Conservation (phyloP, 2,329 filamentous ascomycete species). For the Aspergillus aculeatus region DNA sequence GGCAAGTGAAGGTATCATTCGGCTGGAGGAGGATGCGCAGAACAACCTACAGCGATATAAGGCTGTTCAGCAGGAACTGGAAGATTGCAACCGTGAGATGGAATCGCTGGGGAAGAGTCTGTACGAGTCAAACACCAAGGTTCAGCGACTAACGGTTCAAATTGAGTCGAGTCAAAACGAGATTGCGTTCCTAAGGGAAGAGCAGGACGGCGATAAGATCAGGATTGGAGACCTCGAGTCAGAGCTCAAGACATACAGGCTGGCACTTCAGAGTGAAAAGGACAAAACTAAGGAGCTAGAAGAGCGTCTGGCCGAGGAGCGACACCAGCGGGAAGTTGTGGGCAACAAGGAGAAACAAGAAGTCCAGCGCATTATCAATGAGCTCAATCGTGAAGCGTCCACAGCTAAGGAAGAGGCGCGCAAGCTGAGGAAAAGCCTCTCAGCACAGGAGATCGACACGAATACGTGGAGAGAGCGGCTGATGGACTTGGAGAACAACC, state of each 20-base stretch:
- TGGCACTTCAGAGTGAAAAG: constrained; percentile 77
- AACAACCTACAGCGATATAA: constrained; percentile 75
- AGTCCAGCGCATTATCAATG: constrained; percentile 87
- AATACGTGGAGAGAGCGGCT: constrained; percentile 88
- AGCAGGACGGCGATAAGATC: constrained; percentile 97
- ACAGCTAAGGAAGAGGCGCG: constrained; percentile 82
- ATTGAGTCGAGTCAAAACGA: constrained; percentile 90
- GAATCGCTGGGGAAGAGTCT: constrained; percentile 82
- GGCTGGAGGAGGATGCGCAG: constrained; percentile 85
- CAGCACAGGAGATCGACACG: constrained; percentile 81
- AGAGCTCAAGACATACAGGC: constrained; percentile 73
- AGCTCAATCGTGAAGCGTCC: constrained; percentile 81
- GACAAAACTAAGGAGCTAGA: constrained; percentile 72
- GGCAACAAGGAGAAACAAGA: constrained; percentile 90
- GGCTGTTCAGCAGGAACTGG: constrained; percentile 77
- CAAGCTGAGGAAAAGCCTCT: constrained; percentile 76
- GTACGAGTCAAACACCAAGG: constrained; percentile 81
- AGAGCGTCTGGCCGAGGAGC: constrained; percentile 72
- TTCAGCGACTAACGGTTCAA: constrained; percentile 82
- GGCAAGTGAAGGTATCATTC: constrained; percentile 80
- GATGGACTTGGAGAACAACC: constrained; percentile 82
- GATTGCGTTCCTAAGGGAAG: constrained; percentile 90
- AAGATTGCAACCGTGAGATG: constrained; percentile 81
- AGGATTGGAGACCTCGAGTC: constrained; percentile 93
- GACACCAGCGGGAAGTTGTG: constrained; percentile 81